Base-by-base conservation (phyloP, 2,329 filamentous ascomycete genomes). In the Alternaria gaisen region DNA sequence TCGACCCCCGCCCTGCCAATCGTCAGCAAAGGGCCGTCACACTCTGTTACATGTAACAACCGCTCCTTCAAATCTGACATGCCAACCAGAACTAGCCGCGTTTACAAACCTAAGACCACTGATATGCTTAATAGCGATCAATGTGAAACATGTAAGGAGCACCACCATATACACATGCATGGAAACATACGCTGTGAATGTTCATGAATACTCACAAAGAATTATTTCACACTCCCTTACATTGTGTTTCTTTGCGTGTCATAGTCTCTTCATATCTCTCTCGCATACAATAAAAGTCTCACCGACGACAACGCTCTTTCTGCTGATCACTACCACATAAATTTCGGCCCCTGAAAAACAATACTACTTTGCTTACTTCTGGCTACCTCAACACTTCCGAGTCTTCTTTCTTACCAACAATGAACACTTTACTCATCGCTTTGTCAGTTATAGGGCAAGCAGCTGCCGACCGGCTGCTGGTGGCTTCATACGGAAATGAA, bases 401-500 rank as follows among this genome's bases (percentile, higher is more conserved):
- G 9, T 9, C n/a, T 47, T 53, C 40, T 20, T 10, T 38, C 22
- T n/a, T 26, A 20, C 9, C 36, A 14, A 52, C n/a, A 36, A 60
- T 57, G 58, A 53, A 52, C 40, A 46, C 32, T 11, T 53, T 68
- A 32, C 41, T 72, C 32, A 59, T 68, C 60, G 53, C 61, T 30
- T 57, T 74, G 53, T 68, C 65, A 40, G 50, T 22, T 28, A n/a
- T 53, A 20, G 57, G 56, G 28, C 46, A 43, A 34, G 43, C 30
- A 11, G 22, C 44, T 18, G 47, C 58, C 22, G 40, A 61, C 20
- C 64, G 78, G 60, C 77, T 84, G 32, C 82, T 80, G 61, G 77
- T 80, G 11, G 68, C 80, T 28, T 81, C 82, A 38, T 85, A 83
- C 71, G 74, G 58, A 68, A 52, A 46, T 34, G 43, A 20, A 36